Conservation (phyloP, 2,329 filamentous ascomycete genomes). For the Ophiostoma quercus region DNA sequence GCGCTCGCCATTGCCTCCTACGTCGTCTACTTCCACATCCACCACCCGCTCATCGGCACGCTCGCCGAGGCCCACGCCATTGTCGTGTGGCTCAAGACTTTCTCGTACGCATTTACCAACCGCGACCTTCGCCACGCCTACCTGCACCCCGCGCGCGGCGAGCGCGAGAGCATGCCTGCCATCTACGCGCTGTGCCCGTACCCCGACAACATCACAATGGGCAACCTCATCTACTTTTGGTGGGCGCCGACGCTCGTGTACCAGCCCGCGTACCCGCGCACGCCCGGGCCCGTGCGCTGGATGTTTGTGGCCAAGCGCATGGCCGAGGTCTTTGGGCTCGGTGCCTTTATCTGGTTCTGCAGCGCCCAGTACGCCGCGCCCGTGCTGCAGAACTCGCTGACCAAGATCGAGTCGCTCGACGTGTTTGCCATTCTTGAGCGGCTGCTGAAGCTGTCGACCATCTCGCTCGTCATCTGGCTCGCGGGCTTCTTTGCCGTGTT, state of each 20-base stretch:
- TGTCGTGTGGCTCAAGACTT: constrained; percentile 92
- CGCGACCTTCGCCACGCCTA: constrained; percentile 88
- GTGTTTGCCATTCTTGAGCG: constrained; percentile 78
- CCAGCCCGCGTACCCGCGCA: constrained; percentile 91
- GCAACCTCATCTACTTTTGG: constrained; percentile 93
- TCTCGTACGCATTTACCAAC: constrained; percentile 95
- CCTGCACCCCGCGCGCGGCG: constrained; percentile 65
- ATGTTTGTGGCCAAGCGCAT: constrained; percentile 78
- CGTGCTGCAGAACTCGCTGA: constrained; percentile 80
- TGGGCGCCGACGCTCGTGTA: constrained; percentile 95
- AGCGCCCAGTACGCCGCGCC: constrained; percentile 92
- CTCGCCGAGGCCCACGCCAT: constrained; percentile 86
- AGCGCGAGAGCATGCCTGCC: constrained; percentile 67
- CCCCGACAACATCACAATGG: constrained; percentile 80
- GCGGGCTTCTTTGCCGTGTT: constrained; percentile 96
- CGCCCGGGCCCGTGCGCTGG: constrained; percentile 69
- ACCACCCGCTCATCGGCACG: constrained; percentile 90
- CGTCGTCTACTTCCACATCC: constrained; percentile 83
- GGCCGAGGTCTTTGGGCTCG: constrained; percentile 69
- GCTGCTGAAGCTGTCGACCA: constrained; percentile 89
- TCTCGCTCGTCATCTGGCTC: constrained; percentile 93
- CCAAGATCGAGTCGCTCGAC: constrained; percentile 78
- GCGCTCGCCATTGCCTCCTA: constrained; percentile 76
- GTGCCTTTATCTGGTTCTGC: constrained; percentile 90
- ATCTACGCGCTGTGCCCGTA: constrained; percentile 82